Percentiles rank a stretch among this genome's conserved stretches.
phyloP scores from a whole-genome alignment of 768 basidiomycete species.

The Suillus alpinus region DNA sequence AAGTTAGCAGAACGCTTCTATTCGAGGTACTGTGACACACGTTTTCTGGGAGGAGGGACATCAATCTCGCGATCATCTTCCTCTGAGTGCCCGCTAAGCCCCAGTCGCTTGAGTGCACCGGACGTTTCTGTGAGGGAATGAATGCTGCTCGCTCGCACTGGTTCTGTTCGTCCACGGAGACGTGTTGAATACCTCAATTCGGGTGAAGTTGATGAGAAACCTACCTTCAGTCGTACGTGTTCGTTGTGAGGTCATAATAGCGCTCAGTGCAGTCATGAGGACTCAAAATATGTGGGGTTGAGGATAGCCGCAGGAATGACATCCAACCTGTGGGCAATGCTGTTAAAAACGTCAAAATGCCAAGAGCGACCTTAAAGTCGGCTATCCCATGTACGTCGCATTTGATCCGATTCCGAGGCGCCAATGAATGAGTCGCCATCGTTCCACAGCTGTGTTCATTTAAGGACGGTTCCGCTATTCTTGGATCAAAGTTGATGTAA shows the following conservation, averaged over 20 bases:
- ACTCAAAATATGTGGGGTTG: background rate
- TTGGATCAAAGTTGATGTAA: background rate
- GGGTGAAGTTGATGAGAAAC: background rate
- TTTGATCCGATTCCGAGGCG: constrained; percentile 3
- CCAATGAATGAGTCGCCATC: background rate
- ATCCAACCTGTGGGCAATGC: background rate
- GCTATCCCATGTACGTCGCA: background rate
- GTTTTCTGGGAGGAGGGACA: constrained; percentile 12
- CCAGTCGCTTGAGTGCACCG: constrained; percentile 20
- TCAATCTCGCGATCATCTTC: constrained; percentile 17
- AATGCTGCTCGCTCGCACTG: background rate
- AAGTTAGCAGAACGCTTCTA: background rate
- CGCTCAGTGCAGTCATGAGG: background rate
- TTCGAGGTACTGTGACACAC: constrained; percentile 12
- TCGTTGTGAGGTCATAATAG: constrained; percentile 1
- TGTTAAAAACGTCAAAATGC: background rate
- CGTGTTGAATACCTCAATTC: background rate
- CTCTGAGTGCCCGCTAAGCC: constrained; percentile 13
- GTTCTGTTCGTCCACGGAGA: background rate
- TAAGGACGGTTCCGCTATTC: background rate
- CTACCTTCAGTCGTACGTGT: background rate
- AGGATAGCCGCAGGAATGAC: background rate
- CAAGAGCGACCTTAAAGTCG: background rate
- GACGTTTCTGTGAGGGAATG: constrained; percentile 16
- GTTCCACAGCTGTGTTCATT: background rate